Evolutionary conservation across 306 rosid species (phyloP).

Genomic region (Lathyrus aphaca): DNA sequence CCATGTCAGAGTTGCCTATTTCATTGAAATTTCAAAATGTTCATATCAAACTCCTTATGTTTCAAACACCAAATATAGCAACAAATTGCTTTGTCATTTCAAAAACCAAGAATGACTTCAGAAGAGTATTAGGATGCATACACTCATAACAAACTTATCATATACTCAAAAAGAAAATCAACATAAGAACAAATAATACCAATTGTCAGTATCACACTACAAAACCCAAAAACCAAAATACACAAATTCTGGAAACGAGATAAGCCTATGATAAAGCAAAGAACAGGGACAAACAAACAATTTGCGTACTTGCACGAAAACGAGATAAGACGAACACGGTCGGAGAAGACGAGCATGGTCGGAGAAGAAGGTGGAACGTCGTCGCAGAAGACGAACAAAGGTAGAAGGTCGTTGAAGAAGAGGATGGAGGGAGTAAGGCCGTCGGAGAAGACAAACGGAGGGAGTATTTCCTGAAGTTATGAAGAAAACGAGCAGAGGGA

Average conservation of each 20-base stretch:
- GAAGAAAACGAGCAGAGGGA: too few relatives aligned
- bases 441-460: too few relatives aligned
- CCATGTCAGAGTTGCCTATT: background rate
- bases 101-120: slow-evolving; percentile 21
- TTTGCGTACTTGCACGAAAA: too few relatives aligned
- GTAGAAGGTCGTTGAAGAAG: too few relatives aligned
- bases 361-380: too few relatives aligned
- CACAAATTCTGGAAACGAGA: slow-evolving; percentile 19
- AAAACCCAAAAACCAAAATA: slow-evolving; percentile 35
- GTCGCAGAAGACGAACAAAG: too few relatives aligned
- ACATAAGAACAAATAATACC: slow-evolving; percentile 13
- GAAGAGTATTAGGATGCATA: background rate
- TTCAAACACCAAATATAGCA: slow-evolving; percentile 27
- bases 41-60: too few relatives aligned
- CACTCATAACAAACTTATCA: background rate
- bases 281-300: slow-evolving; percentile 22
- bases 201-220: slow-evolving; percentile 30
- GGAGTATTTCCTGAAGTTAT: too few relatives aligned
- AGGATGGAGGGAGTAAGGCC: too few relatives aligned
- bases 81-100: background rate
- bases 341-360: too few relatives aligned
- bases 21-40: slow-evolving; percentile 24
- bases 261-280: slow-evolving; percentile 14
- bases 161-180: background rate
- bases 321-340: too few relatives aligned